phyloP scores from a whole-genome alignment of 768 basidiomycete genomes.

The Boletus bicolor region DNA sequence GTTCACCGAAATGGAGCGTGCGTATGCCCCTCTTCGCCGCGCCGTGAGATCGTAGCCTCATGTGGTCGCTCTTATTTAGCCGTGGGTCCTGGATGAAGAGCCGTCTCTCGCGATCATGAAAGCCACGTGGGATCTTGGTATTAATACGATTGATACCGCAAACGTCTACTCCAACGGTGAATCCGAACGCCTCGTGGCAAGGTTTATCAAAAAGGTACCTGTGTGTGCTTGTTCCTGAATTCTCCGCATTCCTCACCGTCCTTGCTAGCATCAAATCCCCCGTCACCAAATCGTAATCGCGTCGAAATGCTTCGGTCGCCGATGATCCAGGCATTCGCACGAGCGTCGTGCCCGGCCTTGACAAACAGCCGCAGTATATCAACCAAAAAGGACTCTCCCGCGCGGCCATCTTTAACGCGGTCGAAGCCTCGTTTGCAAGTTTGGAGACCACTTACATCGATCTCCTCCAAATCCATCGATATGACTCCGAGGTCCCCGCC shows the following conservation, averaged over 20 bases:
- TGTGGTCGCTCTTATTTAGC: not conserved
- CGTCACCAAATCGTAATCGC: slow-evolving; percentile 30
- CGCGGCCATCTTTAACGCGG: slow-evolving; percentile 35
- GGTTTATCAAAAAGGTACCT: not conserved
- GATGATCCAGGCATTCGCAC: slow-evolving; percentile 1
- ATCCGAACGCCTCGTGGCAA: not conserved
- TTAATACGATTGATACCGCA: slow-evolving; percentile 38
- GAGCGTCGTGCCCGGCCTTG: not conserved
- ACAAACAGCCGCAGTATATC: slow-evolving; percentile 23
- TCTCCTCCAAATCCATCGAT: slow-evolving; percentile 44
- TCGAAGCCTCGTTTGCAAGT: slow-evolving; percentile 33
- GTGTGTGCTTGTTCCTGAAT: not conserved
- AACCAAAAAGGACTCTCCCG: slow-evolving; percentile 36
- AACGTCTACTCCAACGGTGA: slow-evolving; percentile 12
- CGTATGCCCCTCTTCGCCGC: slow-evolving; percentile 1
- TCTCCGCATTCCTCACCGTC: not conserved
- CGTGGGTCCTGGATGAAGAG: slow-evolving; percentile 28
- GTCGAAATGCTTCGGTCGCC: slow-evolving; percentile 22
- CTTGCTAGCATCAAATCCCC: slow-evolving; percentile 25
- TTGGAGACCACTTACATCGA: slow-evolving; percentile 37
- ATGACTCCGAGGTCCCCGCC: slow-evolving; percentile 34
- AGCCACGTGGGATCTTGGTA: slow-evolving; percentile 37
- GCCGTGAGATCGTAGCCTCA: not conserved
- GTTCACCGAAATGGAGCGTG: slow-evolving; percentile 29
- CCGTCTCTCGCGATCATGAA: slow-evolving; percentile 34